These are phyloP conservation scores for Pythium folliculosum DNA, from an alignment of 352 stramenopile species.

Conservation along the genomic window DNA sequence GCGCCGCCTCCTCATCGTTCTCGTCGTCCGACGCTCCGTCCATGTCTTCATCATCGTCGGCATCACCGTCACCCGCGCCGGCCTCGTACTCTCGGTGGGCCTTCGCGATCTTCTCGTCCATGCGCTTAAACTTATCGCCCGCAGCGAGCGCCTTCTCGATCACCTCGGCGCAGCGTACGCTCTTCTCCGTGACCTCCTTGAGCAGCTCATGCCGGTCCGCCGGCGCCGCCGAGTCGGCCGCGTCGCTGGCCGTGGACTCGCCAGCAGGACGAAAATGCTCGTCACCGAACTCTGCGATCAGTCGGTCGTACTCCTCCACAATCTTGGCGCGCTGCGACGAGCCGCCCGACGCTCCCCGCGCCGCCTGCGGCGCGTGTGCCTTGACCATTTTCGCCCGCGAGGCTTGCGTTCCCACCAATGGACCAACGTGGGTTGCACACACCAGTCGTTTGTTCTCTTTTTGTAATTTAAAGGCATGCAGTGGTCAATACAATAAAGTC, in stretches of 20 bases:
- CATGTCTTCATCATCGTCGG: slow-evolving; percentile 43
- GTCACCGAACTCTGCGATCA: slow-evolving; percentile 62
- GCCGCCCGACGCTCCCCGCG: neutral
- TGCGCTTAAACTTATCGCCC: slow-evolving; percentile 42
- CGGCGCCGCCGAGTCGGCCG: slow-evolving; percentile 25
- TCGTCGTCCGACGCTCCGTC: slow-evolving; percentile 32
- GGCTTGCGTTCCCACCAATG: slow-evolving; percentile 20
- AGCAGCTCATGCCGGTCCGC: slow-evolving; percentile 47
- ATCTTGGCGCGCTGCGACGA: slow-evolving; percentile 15
- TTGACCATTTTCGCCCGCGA: slow-evolving; percentile 20
- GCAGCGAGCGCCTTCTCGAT: slow-evolving; percentile 71
- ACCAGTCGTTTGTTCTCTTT: slow-evolving; percentile 18
- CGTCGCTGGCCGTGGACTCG: slow-evolving; percentile 30
- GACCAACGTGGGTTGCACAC: neutral
- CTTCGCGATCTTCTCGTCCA: slow-evolving; percentile 44
- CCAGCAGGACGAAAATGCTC: slow-evolving; percentile 58
- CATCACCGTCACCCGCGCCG: slow-evolving; percentile 27
- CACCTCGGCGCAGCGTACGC: slow-evolving; percentile 72
- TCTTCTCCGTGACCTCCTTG: slow-evolving; percentile 46
- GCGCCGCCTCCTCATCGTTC: slow-evolving; percentile 38
- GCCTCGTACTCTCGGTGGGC: slow-evolving; percentile 28
- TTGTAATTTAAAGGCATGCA: slow-evolving; percentile 12
- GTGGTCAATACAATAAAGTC: neutral
- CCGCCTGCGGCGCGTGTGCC: neutral
- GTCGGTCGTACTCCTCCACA: slow-evolving; percentile 47